A percentile compares a stretch with the other conserved stretches of the same genome.
These are phyloP conservation scores for Nothopassalora personata DNA, from an alignment of 2,329 filamentous ascomycete species.

Conservation along the genomic window DNA sequence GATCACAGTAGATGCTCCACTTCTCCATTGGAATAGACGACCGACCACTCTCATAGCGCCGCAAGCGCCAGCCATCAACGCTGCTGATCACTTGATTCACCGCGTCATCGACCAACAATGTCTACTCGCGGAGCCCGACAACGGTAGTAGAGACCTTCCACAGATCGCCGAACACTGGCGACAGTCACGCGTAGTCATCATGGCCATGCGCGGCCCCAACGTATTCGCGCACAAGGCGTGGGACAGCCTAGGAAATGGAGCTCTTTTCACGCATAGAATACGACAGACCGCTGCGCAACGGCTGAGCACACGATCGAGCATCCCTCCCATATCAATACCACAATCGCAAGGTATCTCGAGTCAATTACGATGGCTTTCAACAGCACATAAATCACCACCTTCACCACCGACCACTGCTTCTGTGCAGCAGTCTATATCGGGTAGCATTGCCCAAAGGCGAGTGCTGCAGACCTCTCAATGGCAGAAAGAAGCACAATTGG, in stretches of 20 bases:
- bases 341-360: background rate
- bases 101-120: conserved; percentile 8
- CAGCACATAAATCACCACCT: conserved; percentile 2
- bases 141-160: background rate
- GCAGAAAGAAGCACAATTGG: conserved; percentile 10
- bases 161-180: background rate
- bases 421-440: conserved; percentile 4
- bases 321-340: background rate
- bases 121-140: background rate
- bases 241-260: conserved; percentile 32
- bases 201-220: conserved; percentile 21
- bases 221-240: conserved; percentile 27
- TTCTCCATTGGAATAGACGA: background rate
- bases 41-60: background rate
- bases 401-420: conserved; percentile 11
- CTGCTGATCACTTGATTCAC: background rate
- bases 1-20: no score
- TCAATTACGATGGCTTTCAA: conserved; percentile 20
- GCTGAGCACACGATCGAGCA: background rate
- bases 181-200: background rate
- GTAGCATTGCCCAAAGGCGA: conserved; percentile 8
- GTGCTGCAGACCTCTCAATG: conserved; percentile 19
- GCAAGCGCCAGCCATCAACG: background rate
- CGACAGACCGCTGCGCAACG: conserved; percentile 3
- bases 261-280: conserved; percentile 34